These are phyloP conservation scores for Glaciozyma martinii DNA, from an alignment of 768 basidiomycete species.

Conservation along the genomic window DNA sequence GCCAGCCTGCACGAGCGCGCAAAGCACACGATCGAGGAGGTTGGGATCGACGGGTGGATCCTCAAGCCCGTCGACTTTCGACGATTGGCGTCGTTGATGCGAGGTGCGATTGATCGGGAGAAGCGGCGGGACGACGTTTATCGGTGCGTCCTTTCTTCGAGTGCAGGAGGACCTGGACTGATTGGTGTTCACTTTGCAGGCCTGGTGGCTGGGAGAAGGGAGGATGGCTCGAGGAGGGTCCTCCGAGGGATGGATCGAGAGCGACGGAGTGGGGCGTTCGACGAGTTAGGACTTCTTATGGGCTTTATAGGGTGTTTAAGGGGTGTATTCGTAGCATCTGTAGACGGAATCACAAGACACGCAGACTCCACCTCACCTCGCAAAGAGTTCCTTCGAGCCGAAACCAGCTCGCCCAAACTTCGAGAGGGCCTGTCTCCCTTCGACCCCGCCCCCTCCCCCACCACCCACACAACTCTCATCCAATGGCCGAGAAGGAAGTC, in stretches of 20 bases:
- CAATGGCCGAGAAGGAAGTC: neutral
- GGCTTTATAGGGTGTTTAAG: neutral
- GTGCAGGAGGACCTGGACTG: neutral
- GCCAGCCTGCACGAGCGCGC: conserved; percentile 50
- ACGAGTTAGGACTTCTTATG: neutral
- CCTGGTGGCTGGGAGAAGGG: conserved; percentile 2
- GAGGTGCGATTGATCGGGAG: conserved; percentile 50
- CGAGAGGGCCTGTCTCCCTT: too few relatives aligned
- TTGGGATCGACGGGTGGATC: conserved; percentile 54
- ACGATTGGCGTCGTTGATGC: conserved; percentile 43
- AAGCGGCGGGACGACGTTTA: conserved; percentile 50
- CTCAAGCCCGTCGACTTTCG: conserved; percentile 63
- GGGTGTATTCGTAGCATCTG: too few relatives aligned
- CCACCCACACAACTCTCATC: too few relatives aligned
- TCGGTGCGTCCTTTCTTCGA: conserved; percentile 2
- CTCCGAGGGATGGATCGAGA: neutral
- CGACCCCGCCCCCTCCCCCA: too few relatives aligned
- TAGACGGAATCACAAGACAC: too few relatives aligned
- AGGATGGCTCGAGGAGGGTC: conserved; percentile 1
- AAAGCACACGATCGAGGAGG: conserved; percentile 21
- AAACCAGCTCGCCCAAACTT: too few relatives aligned
- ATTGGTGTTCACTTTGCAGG: neutral
- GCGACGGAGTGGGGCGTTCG: neutral
- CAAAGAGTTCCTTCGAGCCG: too few relatives aligned
- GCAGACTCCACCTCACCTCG: too few relatives aligned